A percentile compares a stretch with the other conserved stretches of the same genome.
Evolutionary conservation across 352 stramenopile species (phyloP).

Genomic region (Peronospora tabacina): DNA sequence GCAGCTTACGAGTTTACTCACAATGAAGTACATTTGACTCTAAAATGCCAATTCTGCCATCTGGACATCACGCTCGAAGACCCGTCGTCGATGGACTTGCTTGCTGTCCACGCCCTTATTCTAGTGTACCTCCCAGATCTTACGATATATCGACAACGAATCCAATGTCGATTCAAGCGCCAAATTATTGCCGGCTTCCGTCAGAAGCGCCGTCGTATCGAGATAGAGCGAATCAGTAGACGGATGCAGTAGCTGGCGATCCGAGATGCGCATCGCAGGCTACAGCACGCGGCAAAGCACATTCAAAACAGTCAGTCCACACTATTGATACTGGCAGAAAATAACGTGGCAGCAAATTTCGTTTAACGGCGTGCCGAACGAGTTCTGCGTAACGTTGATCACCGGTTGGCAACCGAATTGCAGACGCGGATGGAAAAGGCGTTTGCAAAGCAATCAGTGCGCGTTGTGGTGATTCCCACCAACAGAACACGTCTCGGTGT

Average conservation of each 20-base stretch:
- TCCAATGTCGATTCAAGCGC: slow-evolving; percentile 87
- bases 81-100: slow-evolving; percentile 97
- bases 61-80: slow-evolving; percentile 98
- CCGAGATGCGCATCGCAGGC: slow-evolving; percentile 93
- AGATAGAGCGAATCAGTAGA: slow-evolving; percentile 97
- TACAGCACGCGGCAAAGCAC: slow-evolving; percentile 26
- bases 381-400: slow-evolving; percentile 99
- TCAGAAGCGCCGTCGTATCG: slow-evolving; percentile 90
- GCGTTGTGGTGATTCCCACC: too few species aligned
- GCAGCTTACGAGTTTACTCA: background rate
- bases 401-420: too few species aligned
- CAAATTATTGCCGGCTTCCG: slow-evolving; percentile 89
- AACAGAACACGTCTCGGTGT: too few species aligned
- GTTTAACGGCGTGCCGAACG: slow-evolving; percentile 91
- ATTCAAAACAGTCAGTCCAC: slow-evolving; percentile 2
- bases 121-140: slow-evolving; percentile 96
- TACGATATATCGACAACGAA: slow-evolving; percentile 93
- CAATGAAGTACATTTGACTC: slow-evolving; percentile 98
- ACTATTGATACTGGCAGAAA: slow-evolving; percentile 1
- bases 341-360: slow-evolving; percentile 39
- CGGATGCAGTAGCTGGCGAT: slow-evolving; percentile 96
- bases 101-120: slow-evolving; percentile 91
- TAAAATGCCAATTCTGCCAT: slow-evolving; percentile 98
- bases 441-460: too few species aligned
- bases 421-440: too few species aligned